A percentile compares a stretch with the other conserved stretches of the same genome.
Evolutionary conservation across 2,329 filamentous ascomycete genomes (phyloP).

Genomic region (Cladophialophora psammophila): DNA sequence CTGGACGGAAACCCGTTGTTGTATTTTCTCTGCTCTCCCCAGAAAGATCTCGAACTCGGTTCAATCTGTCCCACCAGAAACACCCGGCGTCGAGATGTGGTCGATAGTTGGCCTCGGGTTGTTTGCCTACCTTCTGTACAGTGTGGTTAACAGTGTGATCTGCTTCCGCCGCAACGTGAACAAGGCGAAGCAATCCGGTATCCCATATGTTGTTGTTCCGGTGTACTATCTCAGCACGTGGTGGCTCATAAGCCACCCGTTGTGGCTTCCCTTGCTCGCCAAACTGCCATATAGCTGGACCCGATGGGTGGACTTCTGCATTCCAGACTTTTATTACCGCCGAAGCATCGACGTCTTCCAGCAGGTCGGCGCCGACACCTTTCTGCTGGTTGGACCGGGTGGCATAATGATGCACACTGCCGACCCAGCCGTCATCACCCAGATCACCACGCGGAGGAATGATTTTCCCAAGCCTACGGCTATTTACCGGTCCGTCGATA

Average conservation of each 20-base stretch:
- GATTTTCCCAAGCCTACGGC: conserved; percentile 74
- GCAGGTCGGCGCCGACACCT: conserved; percentile 65
- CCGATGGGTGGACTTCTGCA: conserved; percentile 53
- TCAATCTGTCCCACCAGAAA: background rate
- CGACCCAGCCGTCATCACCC: conserved; percentile 70
- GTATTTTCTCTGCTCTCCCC: conserved; percentile 1
- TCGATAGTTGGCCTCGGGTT: conserved; percentile 25
- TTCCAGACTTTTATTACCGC: conserved; percentile 40
- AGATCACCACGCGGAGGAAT: conserved; percentile 71
- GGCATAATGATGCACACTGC: conserved; percentile 63
- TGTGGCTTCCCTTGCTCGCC: conserved; percentile 55
- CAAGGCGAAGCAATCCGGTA: conserved; percentile 42
- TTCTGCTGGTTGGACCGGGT: conserved; percentile 68
- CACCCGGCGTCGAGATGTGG: conserved; percentile 25
- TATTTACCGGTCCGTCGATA: conserved; percentile 65
- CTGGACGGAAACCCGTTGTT: background rate
- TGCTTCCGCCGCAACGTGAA: conserved; percentile 38
- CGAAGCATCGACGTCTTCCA: conserved; percentile 59
- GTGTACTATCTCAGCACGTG: conserved; percentile 49
- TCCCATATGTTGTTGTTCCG: conserved; percentile 42
- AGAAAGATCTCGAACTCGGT: background rate
- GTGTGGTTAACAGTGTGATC: conserved; percentile 17
- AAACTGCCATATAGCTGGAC: conserved; percentile 52
- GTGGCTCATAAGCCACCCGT: conserved; percentile 55
- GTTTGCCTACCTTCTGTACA: conserved; percentile 25